Base-by-base conservation (phyloP, 148 eudicot species). In the Mesembryanthemum crystallinum region DNA sequence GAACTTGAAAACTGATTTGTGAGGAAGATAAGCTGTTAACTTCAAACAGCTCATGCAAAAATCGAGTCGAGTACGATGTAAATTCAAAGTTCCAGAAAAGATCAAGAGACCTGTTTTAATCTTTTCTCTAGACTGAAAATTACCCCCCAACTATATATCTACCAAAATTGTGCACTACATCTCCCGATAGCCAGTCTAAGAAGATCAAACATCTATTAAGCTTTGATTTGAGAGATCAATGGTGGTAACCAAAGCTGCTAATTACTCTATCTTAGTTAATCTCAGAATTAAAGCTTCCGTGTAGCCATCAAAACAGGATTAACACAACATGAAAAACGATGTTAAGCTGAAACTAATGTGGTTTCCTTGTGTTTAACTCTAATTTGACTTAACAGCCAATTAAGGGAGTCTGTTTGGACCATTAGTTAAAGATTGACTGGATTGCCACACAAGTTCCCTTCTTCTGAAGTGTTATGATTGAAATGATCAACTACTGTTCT, bases 91-190 rank as follows among this genome's bases (percentile, higher is more conserved):
- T 63, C 67, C 24, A 42, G 21, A 23, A 11, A 1, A 30, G 65
- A 75, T 39, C 25, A 52, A 52, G 33, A 28, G 30, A 4, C 43
- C 20, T 39, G 24, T 58, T n/a, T n/a, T 18, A 43, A 51, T 47
- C 25, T 45, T 83, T 29, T 80, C 67, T 35, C 18, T 51, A 17
- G 37, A 11, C 21, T 82, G 88, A 82, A 80, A 83, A 78, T 64
- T 29, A 80, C 81, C 67, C 57, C 78, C 57, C 86, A 83, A 64
- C 86, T 32, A n/a, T n/a, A n/a, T n/a, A 72, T 29, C 35, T 5
- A 21, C 12, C 5, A 13, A 17, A 63, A 7, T 32, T 74, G 21
- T 74, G 72, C 49, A 35, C 35, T 23, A 32, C 57, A 57, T 37
- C 10, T 72, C 49, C 54, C 65, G 77, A 64, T 12, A 54, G 72